Evolutionary conservation across 2,329 filamentous ascomycete species (phyloP).

Genomic region (Grosmannia serpens): DNA sequence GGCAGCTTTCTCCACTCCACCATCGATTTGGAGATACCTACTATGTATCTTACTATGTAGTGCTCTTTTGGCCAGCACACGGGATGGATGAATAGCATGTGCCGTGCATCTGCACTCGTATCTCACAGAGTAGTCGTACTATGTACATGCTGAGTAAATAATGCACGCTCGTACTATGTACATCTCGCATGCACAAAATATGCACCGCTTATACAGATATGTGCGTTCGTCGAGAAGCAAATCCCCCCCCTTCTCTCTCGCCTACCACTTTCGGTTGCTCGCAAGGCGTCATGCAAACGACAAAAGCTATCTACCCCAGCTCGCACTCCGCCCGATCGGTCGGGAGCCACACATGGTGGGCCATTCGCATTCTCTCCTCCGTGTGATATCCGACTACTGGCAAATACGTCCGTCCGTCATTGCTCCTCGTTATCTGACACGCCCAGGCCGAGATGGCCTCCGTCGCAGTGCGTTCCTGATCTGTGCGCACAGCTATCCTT

Average conservation of each 20-base stretch:
- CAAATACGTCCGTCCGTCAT: not conserved
- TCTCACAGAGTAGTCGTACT: not conserved
- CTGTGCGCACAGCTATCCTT: not conserved
- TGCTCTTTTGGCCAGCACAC: no score
- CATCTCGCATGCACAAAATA: not conserved
- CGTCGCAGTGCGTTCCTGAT: not conserved
- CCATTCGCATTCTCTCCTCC: not conserved
- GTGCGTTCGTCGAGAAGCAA: no score
- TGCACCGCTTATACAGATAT: not conserved
- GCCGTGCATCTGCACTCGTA: not conserved
- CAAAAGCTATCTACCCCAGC: not conserved
- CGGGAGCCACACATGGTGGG: not conserved
- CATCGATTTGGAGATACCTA: not conserved
- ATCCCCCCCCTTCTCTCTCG: no score
- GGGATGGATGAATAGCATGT: no score
- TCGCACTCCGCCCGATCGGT: not conserved
- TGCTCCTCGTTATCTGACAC: no score
- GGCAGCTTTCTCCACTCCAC: not conserved
- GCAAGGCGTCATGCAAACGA: not conserved
- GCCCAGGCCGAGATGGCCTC: no score
- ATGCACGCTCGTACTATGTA: no score
- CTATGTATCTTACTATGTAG: no score
- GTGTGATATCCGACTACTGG: not conserved
- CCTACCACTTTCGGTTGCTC: not conserved
- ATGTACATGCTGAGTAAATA: no score